Evolutionary conservation across 768 basidiomycete species (phyloP).

Genomic region (Gyrodon lividus): DNA sequence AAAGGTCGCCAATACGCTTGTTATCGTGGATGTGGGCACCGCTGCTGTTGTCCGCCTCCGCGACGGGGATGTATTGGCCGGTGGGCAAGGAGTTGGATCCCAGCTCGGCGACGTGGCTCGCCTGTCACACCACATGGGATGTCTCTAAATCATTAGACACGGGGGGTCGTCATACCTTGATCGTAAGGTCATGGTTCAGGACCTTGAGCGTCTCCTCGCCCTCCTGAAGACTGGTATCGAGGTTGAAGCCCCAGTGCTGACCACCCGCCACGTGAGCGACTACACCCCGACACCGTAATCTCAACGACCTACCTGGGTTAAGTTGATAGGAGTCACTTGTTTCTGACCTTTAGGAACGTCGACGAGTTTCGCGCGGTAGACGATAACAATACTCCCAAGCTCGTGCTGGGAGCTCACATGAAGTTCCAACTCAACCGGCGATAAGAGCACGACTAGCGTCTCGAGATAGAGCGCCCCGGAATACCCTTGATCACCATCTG

Average conservation of each 20-base stretch:
- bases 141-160: background rate
- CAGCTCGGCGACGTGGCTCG: constrained; percentile 54
- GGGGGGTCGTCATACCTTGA: constrained; percentile 32
- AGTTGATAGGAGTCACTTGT: constrained; percentile 68
- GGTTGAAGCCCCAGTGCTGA: constrained; percentile 83
- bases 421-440: constrained; percentile 31
- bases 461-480: constrained; percentile 62
- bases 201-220: constrained; percentile 46
- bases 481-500: constrained; percentile 71
- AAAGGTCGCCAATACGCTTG: constrained; percentile 57
- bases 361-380: constrained; percentile 68
- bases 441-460: constrained; percentile 49
- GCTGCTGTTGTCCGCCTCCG: constrained; percentile 37
- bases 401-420: constrained; percentile 38
- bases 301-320: constrained; percentile 58
- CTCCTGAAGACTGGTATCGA: constrained; percentile 60
- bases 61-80: constrained; percentile 47
- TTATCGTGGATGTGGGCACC: constrained; percentile 44
- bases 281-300: constrained; percentile 1
- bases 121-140: constrained; percentile 30
- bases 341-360: constrained; percentile 38
- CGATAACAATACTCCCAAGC: constrained; percentile 64
- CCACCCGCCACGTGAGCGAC: background rate
- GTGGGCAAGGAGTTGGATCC: constrained; percentile 50
- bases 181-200: constrained; percentile 45